Percentiles rank a stretch among this genome's conserved stretches.
phyloP scores from a whole-genome alignment of 208 protist genomes.

The Porcisia hertigi region DNA sequence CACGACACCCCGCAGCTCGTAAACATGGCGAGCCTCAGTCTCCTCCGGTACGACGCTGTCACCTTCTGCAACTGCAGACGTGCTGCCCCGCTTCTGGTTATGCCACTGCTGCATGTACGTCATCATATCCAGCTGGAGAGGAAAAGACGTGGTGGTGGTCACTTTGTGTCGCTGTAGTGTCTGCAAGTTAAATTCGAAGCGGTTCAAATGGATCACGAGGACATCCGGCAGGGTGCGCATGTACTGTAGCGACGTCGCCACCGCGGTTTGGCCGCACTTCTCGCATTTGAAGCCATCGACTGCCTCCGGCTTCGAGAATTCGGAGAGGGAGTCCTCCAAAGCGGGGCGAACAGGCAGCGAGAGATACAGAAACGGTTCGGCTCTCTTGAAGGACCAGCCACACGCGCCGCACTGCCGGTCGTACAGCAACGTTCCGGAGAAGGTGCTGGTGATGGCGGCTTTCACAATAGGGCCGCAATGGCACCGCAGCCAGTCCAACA shows the following conservation, averaged over 20 bases:
- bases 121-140: conserved; percentile 61
- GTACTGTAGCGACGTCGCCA: conserved; percentile 73
- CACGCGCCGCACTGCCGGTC: conserved; percentile 71
- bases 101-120: conserved; percentile 60
- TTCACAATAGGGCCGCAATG: conserved; percentile 47
- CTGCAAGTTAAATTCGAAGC: conserved; percentile 76
- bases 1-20: conserved; percentile 71
- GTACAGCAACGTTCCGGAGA: conserved; percentile 73
- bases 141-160: conserved; percentile 49
- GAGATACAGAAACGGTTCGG: conserved; percentile 72
- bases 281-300: conserved; percentile 79
- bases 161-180: conserved; percentile 72
- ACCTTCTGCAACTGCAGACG: not conserved
- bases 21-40: conserved; percentile 20
- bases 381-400: conserved; percentile 51
- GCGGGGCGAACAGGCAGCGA: conserved; percentile 61
- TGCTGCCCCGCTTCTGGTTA: conserved; percentile 22
- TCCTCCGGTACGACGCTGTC: not conserved
- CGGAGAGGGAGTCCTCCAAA: conserved; percentile 62
- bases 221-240: conserved; percentile 77
- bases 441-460: conserved; percentile 39
- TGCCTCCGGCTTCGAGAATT: conserved; percentile 60
- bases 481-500: conserved; percentile 74
- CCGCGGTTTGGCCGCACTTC: conserved; percentile 50
- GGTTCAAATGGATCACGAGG: conserved; percentile 74